These are phyloP conservation scores for Hypholoma sublateritium DNA, from an alignment of 768 basidiomycete genomes.

Conservation along the genomic window DNA sequence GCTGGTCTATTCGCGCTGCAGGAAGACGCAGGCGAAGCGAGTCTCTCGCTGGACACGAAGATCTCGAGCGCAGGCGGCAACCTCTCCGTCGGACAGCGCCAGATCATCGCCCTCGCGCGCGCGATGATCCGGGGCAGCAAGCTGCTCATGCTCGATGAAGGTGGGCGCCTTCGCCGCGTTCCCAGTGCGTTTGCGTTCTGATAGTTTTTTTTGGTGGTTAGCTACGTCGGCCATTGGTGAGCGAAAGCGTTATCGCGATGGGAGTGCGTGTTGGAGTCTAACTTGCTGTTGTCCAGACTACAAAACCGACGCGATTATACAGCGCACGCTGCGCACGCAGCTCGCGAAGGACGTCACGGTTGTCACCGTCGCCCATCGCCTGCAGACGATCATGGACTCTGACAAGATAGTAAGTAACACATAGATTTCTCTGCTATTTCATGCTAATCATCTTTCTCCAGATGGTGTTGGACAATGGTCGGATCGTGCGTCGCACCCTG, in stretches of 20 bases:
- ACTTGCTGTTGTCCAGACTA: neutral
- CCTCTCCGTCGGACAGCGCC: slow-evolving; percentile 76
- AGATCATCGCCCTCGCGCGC: slow-evolving; percentile 66
- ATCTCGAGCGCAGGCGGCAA: slow-evolving; percentile 62
- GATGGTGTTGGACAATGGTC: slow-evolving; percentile 7
- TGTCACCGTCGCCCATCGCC: slow-evolving; percentile 2
- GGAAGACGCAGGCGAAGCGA: slow-evolving; percentile 44
- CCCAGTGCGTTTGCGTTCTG: neutral
- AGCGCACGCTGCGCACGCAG: slow-evolving; percentile 1
- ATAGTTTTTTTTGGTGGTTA: slow-evolving; percentile 10
- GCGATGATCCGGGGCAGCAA: slow-evolving; percentile 60
- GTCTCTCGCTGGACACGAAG: slow-evolving; percentile 45
- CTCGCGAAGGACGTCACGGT: neutral
- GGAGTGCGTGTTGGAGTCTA: too few species aligned
- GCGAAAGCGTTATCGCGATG: too few species aligned
- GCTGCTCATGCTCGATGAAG: slow-evolving; percentile 65
- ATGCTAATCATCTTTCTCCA: neutral
- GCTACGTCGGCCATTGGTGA: slow-evolving; percentile 51
- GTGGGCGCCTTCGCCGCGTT: slow-evolving; percentile 27
- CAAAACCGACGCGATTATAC: slow-evolving; percentile 4
- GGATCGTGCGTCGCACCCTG: neutral
- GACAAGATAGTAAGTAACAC: neutral
- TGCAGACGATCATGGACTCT: slow-evolving; percentile 2
- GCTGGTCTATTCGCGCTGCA: slow-evolving; percentile 41
- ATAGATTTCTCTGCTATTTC: too few species aligned